A percentile compares a stretch with the other conserved stretches of the same genome.
These are phyloP conservation scores for Emericellopsis cladophorae DNA, from an alignment of 2,329 filamentous ascomycete genomes.

Conservation along the genomic window DNA sequence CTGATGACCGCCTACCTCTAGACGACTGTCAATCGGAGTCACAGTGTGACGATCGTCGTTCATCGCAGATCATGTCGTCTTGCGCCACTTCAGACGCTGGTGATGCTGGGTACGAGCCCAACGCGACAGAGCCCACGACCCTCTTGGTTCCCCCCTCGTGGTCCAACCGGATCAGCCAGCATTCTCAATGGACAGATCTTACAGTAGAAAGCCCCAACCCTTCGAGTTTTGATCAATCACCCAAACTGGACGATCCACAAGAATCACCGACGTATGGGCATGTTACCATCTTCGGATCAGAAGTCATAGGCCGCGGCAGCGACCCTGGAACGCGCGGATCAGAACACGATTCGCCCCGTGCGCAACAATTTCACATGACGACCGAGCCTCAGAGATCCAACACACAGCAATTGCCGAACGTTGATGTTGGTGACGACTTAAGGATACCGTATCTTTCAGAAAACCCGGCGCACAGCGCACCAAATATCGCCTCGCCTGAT, in stretches of 20 bases:
- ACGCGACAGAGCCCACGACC: conserved; percentile 26
- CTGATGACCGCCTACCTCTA: conserved; percentile 15
- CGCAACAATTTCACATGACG: conserved; percentile 6
- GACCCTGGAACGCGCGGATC: conserved; percentile 8
- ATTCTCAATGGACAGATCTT: conserved; percentile 49
- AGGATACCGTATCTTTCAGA: conserved; percentile 28
- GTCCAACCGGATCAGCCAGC: conserved; percentile 36
- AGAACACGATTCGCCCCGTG: background rate
- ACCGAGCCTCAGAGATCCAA: conserved; percentile 13
- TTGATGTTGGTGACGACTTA: conserved; percentile 38
- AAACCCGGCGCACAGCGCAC: conserved; percentile 8
- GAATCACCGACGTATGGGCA: conserved; percentile 16
- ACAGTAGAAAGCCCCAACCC: conserved; percentile 39
- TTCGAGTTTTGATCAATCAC: conserved; percentile 15
- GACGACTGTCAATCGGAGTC: conserved; percentile 15
- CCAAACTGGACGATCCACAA: conserved; percentile 11
- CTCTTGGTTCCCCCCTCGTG: conserved; percentile 32
- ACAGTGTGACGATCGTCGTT: conserved; percentile 13
- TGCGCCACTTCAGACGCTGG: conserved; percentile 25
- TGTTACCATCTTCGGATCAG: conserved; percentile 17
- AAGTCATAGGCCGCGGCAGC: conserved; percentile 13
- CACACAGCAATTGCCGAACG: conserved; percentile 31
- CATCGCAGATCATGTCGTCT: conserved; percentile 23
- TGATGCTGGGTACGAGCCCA: conserved; percentile 13
- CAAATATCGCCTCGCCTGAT: conserved; percentile 26